Base-by-base conservation (phyloP, 768 basidiomycete genomes). In the Phlegmacium glaucopus region DNA sequence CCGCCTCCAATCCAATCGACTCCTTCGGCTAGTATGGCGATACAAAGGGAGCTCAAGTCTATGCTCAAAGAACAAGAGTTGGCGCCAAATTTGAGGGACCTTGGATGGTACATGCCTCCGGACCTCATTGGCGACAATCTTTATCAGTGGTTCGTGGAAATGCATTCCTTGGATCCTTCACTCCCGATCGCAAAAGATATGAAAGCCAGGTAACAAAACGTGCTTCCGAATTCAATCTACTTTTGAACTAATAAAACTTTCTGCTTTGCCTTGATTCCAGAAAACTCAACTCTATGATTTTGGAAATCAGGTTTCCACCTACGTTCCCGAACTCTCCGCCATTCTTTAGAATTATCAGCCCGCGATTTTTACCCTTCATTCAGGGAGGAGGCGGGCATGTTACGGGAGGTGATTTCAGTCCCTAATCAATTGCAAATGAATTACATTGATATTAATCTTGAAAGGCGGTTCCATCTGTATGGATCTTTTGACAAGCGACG, bases 271-370 rank as follows among this genome's bases (percentile, higher is more conserved):
- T 6, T 8, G 9, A 30, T 9, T 39, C 29, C 50, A 81, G 83
- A 56, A 69, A 72, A 37, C 57, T 90, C 42, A 77, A 78, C 44
- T 87, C 85, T 1, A 63, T 90, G 38, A 76, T 87, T 13, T 81
- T 90, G 55, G 87, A 88, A 58, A 80, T 88, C 44, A 68, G 83
- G 28, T 90, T 86, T 58, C 83, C 82, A 7, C 72, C 79, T 1
- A 71, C 69, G 13, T 88, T 80, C 60, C 87, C 87, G 0, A 75
- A 80, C 54, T 72, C 79, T 8, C 88, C 86, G 1, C 87, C 88
- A 0, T 88, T 85, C 69, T 87, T 89, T 65, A 77, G 87, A 47
- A 80, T 88, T 27, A 74, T 90, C 17, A 82, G 80, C 18, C 87
- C 87, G 0, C 76, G 87, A 18, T 85, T 88, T 65, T 60, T 85